A percentile compares a stretch with the other conserved stretches of the same genome.
These are phyloP conservation scores for Ascomycota sp. DNA, from an alignment of 2,329 filamentous ascomycete species.

Conservation along the genomic window DNA sequence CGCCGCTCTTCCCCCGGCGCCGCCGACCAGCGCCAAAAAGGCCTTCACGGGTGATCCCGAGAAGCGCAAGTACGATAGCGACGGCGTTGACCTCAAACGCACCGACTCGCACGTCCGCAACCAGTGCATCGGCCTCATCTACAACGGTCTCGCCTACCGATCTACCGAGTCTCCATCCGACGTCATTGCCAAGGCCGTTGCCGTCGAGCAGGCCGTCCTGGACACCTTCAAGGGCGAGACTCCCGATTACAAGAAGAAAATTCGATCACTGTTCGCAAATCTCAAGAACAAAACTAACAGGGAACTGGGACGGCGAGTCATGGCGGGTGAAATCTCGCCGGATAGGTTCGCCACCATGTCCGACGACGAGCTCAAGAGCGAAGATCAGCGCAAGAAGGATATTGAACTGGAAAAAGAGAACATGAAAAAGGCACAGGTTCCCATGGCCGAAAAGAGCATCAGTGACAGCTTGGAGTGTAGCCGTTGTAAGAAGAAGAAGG, in stretches of 20 bases:
- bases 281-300: conserved; percentile 83
- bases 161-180: conserved; percentile 51
- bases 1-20: conserved; percentile 33
- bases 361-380: conserved; percentile 77
- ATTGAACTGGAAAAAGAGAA: conserved; percentile 69
- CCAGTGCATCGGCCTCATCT: conserved; percentile 75
- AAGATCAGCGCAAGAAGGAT: conserved; percentile 59
- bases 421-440: conserved; percentile 92
- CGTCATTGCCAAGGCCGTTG: conserved; percentile 55
- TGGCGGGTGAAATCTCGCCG: conserved; percentile 51
- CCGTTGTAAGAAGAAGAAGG: conserved; percentile 83
- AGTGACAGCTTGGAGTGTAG: conserved; percentile 73
- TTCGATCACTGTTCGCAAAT: conserved; percentile 84
- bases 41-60: conserved; percentile 46
- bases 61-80: conserved; percentile 65
- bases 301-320: conserved; percentile 53
- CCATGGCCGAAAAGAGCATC: conserved; percentile 78
- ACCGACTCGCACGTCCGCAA: conserved; percentile 59
- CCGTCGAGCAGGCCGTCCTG: conserved; percentile 66
- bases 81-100: conserved; percentile 57
- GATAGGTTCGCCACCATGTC: conserved; percentile 69
- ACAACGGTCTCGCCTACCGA: conserved; percentile 63
- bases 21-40: conserved; percentile 23
- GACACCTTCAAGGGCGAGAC: conserved; percentile 48
- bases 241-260: conserved; percentile 64